A percentile compares a stretch with the other conserved stretches of the same genome.
Evolutionary conservation across 805 yeast species (phyloP).

Genomic region (Yamadazyma sp.): DNA sequence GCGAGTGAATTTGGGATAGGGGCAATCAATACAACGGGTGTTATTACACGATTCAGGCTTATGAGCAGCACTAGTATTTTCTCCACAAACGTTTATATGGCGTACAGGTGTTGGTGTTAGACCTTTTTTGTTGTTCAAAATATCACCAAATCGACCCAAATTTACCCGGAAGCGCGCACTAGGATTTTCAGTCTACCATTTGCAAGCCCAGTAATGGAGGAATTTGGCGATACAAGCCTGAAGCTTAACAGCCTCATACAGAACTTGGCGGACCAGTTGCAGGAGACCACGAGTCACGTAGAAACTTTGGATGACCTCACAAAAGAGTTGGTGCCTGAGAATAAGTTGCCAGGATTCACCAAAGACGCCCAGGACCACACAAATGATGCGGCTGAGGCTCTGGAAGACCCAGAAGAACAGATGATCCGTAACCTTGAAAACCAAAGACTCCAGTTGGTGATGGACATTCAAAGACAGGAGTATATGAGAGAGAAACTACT

Average conservation of each 20-base stretch:
- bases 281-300: slow-evolving; percentile 18
- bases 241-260: slow-evolving; percentile 11
- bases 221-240: slow-evolving; percentile 14
- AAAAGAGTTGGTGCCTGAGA: slow-evolving; percentile 20
- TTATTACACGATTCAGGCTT: no score
- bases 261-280: slow-evolving; percentile 6
- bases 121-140: slow-evolving; percentile 3
- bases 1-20: background rate
- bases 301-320: slow-evolving; percentile 19
- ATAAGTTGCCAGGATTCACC: slow-evolving; percentile 11
- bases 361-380: background rate
- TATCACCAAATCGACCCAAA: slow-evolving; percentile 1
- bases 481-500: slow-evolving; percentile 28
- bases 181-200: no score
- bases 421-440: slow-evolving; percentile 22
- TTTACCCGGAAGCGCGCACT: slow-evolving; percentile 6
- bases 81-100: no score
- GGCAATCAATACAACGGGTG: no score
- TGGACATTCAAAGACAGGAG: slow-evolving; percentile 43
- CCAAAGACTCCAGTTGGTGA: slow-evolving; percentile 29
- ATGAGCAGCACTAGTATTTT: no score
- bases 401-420: slow-evolving; percentile 1
- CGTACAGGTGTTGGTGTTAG: no score
- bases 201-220: slow-evolving; percentile 15
- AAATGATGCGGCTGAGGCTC: background rate